These are phyloP conservation scores for Exobasidium cylindrosporum DNA, from an alignment of 1,284 basidiomycete species.

Conservation along the genomic window DNA sequence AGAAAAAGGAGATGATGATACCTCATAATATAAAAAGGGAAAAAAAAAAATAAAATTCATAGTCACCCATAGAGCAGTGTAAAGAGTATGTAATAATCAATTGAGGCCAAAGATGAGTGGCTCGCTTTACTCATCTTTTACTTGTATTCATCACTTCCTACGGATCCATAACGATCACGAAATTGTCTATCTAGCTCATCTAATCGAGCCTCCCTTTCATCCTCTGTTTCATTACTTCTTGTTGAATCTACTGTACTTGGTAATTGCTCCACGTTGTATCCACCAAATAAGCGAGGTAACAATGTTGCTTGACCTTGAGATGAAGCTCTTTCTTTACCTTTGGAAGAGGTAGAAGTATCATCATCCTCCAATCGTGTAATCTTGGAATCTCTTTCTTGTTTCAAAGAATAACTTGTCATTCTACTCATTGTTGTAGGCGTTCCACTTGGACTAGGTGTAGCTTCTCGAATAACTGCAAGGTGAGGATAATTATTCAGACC, in stretches of 20 bases:
- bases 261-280: background rate
- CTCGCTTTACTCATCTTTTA: too few species aligned
- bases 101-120: too few species aligned
- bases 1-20: too few species aligned
- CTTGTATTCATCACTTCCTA: too few species aligned
- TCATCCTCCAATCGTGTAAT: background rate
- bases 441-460: background rate
- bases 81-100: too few species aligned
- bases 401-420: background rate
- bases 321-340: background rate
- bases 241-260: background rate
- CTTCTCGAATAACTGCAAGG: conserved; percentile 5
- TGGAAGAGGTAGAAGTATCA: background rate
- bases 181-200: background rate
- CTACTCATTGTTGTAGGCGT: background rate
- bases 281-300: background rate
- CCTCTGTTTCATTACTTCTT: too few species aligned
- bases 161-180: background rate
- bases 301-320: background rate
- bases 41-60: too few species aligned
- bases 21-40: too few species aligned
- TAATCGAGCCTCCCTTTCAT: background rate
- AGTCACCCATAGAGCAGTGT: too few species aligned
- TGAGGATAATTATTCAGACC: background rate
- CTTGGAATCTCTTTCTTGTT: background rate